These are phyloP conservation scores for Lentinula detonsa DNA, from an alignment of 768 basidiomycete species.

Conservation along the genomic window DNA sequence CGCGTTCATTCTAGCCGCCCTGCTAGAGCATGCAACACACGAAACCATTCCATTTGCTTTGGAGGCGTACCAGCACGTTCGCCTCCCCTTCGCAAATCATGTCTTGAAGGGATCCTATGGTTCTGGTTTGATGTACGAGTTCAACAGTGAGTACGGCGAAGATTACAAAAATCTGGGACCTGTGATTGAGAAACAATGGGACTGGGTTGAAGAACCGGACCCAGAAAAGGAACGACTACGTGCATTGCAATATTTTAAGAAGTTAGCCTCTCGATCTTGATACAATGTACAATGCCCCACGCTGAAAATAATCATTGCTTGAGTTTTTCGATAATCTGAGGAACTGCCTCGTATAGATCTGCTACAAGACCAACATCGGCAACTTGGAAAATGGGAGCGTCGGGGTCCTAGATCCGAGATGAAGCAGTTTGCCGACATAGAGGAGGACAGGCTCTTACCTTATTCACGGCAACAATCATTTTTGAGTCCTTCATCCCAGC, in stretches of 20 bases:
- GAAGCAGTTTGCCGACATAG: not conserved
- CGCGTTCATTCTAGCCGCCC: slow-evolving; percentile 18
- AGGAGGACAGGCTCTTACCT: slow-evolving; percentile 42
- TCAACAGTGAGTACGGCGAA: slow-evolving; percentile 24
- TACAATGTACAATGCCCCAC: not conserved
- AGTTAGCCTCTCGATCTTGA: not conserved
- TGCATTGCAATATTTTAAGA: slow-evolving; percentile 9
- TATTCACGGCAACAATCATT: slow-evolving; percentile 96
- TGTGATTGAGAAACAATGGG: slow-evolving; percentile 35
- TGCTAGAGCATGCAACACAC: slow-evolving; percentile 14
- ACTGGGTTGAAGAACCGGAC: slow-evolving; percentile 31
- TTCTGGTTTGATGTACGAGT: slow-evolving; percentile 32
- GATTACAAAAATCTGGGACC: slow-evolving; percentile 30
- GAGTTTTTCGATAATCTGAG: slow-evolving; percentile 84
- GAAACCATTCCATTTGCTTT: slow-evolving; percentile 16
- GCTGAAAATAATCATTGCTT: slow-evolving; percentile 33
- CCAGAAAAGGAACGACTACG: slow-evolving; percentile 25
- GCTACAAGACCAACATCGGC: slow-evolving; percentile 94
- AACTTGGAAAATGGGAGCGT: slow-evolving; percentile 98
- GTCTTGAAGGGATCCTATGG: slow-evolving; percentile 25
- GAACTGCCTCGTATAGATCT: slow-evolving; percentile 89
- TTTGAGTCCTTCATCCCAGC: slow-evolving; percentile 99
- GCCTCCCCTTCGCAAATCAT: slow-evolving; percentile 27
- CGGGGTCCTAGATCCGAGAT: slow-evolving; percentile 62
- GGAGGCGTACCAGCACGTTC: slow-evolving; percentile 25